Conservation (phyloP, 1,284 basidiomycete species). For the Earliella scabrosa region DNA sequence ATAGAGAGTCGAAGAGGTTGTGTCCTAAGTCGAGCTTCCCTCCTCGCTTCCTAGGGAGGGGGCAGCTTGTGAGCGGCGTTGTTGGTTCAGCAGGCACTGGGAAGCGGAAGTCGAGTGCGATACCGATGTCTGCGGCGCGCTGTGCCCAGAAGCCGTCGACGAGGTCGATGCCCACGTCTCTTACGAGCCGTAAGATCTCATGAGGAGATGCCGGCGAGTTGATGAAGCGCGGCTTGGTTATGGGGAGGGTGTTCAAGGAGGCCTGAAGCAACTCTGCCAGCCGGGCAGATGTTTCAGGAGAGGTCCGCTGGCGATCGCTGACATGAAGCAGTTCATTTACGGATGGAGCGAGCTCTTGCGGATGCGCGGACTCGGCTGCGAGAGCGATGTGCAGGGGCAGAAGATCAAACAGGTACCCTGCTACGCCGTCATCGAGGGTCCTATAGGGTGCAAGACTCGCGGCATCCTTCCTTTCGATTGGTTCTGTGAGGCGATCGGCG, state of each 20-base stretch:
- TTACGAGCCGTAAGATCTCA: constrained; percentile 68
- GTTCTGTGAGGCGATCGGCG: constrained; percentile 59
- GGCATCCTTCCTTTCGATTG: constrained; percentile 58
- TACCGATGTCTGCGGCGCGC: constrained; percentile 63
- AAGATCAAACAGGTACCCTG: constrained; percentile 73
- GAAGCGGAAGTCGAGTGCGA: constrained; percentile 79
- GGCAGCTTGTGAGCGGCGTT: not conserved
- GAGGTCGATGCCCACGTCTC: constrained; percentile 70
- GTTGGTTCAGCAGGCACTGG: constrained; percentile 44
- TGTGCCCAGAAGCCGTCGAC: constrained; percentile 77
- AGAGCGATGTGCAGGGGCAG: constrained; percentile 50
- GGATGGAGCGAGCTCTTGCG: not conserved
- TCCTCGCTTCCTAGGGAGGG: constrained; percentile 10
- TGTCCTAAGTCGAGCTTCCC: constrained; percentile 59
- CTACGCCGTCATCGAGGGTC: constrained; percentile 66
- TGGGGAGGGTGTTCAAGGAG: constrained; percentile 59
- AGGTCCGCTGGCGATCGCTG: constrained; percentile 19
- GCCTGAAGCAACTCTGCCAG: constrained; percentile 48
- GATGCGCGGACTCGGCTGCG: constrained; percentile 1
- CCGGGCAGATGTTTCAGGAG: constrained; percentile 9
- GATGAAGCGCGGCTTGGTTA: constrained; percentile 62
- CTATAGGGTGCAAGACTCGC: constrained; percentile 53
- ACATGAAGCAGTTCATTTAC: constrained; percentile 6
- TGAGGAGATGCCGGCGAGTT: constrained; percentile 69
- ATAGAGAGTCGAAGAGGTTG: constrained; percentile 66